Percentiles rank a stretch among this genome's conserved stretches.
Evolutionary conservation across 2,329 filamentous ascomycete species (phyloP).

Genomic region (Penicillium italicum): DNA sequence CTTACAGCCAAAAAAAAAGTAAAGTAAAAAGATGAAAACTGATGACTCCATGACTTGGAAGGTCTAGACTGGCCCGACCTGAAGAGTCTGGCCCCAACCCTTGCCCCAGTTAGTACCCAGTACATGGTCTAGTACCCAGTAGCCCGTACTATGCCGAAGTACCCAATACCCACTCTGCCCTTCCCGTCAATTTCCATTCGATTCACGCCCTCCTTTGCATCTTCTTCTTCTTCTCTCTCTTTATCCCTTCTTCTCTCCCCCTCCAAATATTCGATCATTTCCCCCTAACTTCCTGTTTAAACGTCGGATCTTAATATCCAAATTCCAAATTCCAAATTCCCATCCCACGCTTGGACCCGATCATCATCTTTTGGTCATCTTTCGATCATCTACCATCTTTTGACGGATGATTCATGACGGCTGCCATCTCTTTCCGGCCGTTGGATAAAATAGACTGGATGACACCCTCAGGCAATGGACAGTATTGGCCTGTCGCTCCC

Average conservation of each 20-base stretch:
- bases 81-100: slow-evolving; percentile 17
- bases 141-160: slow-evolving; percentile 12
- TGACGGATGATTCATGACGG: slow-evolving; percentile 16
- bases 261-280: slow-evolving; percentile 1
- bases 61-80: slow-evolving; percentile 22
- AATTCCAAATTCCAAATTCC: slow-evolving; percentile 7
- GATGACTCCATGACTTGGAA: slow-evolving; percentile 26
- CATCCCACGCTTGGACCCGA: background rate
- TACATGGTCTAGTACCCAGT: slow-evolving; percentile 4
- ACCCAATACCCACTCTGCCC: slow-evolving; percentile 19
- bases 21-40: slow-evolving; percentile 1
- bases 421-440: slow-evolving; percentile 14
- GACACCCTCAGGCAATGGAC: slow-evolving; percentile 35
- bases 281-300: slow-evolving; percentile 16
- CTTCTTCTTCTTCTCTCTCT: slow-evolving; percentile 14
- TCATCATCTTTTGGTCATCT: background rate
- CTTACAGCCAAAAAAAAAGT: background rate
- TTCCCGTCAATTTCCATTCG: slow-evolving; percentile 14
- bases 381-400: background rate
- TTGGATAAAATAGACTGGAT: slow-evolving; percentile 28
- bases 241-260: slow-evolving; percentile 9
- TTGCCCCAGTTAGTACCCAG: slow-evolving; percentile 12
- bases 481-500: slow-evolving; percentile 22
- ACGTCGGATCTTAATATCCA: slow-evolving; percentile 12
- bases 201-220: slow-evolving; percentile 19